phyloP scores from a whole-genome alignment of 441 rosid species.

The Populus hybrid region DNA sequence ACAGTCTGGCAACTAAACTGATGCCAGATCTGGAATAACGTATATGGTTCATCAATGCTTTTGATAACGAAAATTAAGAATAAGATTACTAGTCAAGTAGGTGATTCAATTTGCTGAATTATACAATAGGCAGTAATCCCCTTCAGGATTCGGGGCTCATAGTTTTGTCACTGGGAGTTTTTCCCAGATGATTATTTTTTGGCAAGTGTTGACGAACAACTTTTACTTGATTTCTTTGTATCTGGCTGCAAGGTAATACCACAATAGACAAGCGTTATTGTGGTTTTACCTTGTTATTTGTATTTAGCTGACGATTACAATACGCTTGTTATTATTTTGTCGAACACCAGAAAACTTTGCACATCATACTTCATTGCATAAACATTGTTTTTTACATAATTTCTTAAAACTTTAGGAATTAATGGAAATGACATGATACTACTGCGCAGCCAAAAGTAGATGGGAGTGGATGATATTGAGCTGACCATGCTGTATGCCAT shows the following conservation, averaged over 20 bases:
- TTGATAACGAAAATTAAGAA: neutral
- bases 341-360: neutral
- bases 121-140: slow-evolving; percentile 33
- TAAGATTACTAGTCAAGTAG: slow-evolving; percentile 26
- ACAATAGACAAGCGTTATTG: neutral
- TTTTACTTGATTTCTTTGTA: slow-evolving; percentile 10
- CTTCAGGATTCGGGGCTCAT: slow-evolving; percentile 27
- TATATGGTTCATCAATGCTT: slow-evolving; percentile 6
- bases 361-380: neutral
- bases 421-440: too few relatives aligned
- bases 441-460: too few relatives aligned
- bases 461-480: too few relatives aligned
- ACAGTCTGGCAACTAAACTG: neutral
- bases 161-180: slow-evolving; percentile 32
- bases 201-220: slow-evolving; percentile 19
- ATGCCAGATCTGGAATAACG: slow-evolving; percentile 8
- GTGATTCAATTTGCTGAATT: slow-evolving; percentile 32
- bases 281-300: too few relatives aligned
- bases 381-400: neutral
- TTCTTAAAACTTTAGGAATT: too few relatives aligned
- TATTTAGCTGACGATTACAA: too few relatives aligned
- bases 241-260: slow-evolving; percentile 19
- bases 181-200: slow-evolving; percentile 25
- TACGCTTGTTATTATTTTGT: neutral
- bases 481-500: too few relatives aligned